phyloP scores from a whole-genome alignment of 441 rosid genomes.

The Erodium trifolium region DNA sequence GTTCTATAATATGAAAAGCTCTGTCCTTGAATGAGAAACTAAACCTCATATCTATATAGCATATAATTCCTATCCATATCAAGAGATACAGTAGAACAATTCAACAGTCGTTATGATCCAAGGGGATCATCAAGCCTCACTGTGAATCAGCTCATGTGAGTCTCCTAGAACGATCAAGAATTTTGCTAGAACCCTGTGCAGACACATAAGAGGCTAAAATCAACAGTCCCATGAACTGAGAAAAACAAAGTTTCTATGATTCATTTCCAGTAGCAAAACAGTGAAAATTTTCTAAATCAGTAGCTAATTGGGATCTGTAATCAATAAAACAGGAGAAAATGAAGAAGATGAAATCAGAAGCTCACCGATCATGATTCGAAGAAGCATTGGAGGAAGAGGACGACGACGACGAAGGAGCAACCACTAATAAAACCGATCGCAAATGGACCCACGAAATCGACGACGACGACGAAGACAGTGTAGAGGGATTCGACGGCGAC shows the following conservation, averaged over 20 bases:
- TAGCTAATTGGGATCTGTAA: neutral
- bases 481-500: slow-evolving; percentile 30
- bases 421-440: slow-evolving; percentile 81
- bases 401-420: slow-evolving; percentile 75
- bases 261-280: neutral
- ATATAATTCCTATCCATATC: neutral
- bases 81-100: neutral
- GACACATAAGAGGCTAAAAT: neutral
- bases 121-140: too few species aligned
- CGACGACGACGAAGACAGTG: slow-evolving; percentile 46
- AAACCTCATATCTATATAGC: neutral
- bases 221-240: neutral
- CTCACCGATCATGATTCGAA: slow-evolving; percentile 57
- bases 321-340: neutral
- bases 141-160: too few species aligned
- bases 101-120: neutral
- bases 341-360: slow-evolving; percentile 16
- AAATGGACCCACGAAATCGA: slow-evolving; percentile 80
- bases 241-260: neutral
- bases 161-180: neutral
- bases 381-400: slow-evolving; percentile 50
- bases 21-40: neutral
- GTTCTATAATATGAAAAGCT: neutral
- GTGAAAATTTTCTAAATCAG: neutral
- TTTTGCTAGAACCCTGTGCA: neutral